Evolutionary conservation across 2,329 filamentous ascomycete genomes (phyloP).

Genomic region (Penicillium oxalicum): DNA sequence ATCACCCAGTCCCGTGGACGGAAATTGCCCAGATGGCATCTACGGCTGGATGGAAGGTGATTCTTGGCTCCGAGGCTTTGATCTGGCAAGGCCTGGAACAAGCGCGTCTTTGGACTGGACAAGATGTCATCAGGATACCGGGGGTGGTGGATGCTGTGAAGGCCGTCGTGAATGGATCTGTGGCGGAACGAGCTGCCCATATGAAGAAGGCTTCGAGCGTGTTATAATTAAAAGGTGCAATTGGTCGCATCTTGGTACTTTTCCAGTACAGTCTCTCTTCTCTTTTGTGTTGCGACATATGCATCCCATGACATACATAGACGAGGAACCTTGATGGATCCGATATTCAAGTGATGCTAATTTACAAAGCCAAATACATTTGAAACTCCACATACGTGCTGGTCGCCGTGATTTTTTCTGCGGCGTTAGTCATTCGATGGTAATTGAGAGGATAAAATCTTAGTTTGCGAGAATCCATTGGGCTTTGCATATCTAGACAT

Average conservation of each 20-base stretch:
- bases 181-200: constrained; percentile 36
- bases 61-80: constrained; percentile 69
- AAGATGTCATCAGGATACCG: constrained; percentile 52
- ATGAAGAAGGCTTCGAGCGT: constrained; percentile 21
- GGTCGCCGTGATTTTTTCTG: background rate
- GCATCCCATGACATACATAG: too few relatives aligned
- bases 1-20: constrained; percentile 67
- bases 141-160: constrained; percentile 52
- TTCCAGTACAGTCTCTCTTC: constrained; percentile 4
- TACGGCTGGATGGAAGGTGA: constrained; percentile 63
- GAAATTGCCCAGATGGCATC: constrained; percentile 58
- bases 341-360: too few relatives aligned
- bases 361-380: too few relatives aligned
- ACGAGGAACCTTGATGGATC: too few relatives aligned
- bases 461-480: too few relatives aligned
- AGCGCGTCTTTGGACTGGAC: constrained; percentile 57
- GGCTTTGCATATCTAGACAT: too few relatives aligned
- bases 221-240: constrained; percentile 5
- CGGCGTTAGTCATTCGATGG: too few relatives aligned
- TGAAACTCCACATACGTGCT: background rate
- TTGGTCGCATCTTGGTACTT: background rate
- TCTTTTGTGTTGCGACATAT: background rate
- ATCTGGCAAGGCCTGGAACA: constrained; percentile 74
- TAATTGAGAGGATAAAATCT: too few relatives aligned
- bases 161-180: constrained; percentile 43